These are phyloP conservation scores for Remersonia thermophila DNA, from an alignment of 2,329 filamentous ascomycete genomes.

Conservation along the genomic window DNA sequence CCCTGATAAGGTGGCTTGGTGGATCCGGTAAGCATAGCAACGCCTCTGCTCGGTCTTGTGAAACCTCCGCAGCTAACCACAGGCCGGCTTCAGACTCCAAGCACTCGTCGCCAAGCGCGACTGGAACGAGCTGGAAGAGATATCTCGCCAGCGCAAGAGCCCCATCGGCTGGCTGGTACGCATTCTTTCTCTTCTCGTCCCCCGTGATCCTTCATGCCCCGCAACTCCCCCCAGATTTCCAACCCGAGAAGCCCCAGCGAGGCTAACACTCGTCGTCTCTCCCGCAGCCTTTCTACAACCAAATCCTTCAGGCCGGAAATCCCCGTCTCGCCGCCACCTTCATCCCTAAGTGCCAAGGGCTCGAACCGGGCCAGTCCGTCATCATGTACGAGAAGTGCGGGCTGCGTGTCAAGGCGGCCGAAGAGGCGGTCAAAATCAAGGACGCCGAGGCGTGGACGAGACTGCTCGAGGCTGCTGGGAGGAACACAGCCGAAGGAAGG, in stretches of 20 bases:
- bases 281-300: constrained; percentile 80
- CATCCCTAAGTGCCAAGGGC: constrained; percentile 70
- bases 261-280: neutral
- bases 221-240: too few relatives aligned
- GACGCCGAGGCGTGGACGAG: constrained; percentile 64
- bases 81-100: constrained; percentile 48
- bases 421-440: constrained; percentile 76
- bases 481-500: constrained; percentile 49
- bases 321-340: constrained; percentile 73
- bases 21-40: constrained; percentile 48
- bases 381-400: constrained; percentile 97
- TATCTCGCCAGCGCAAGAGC: constrained; percentile 65
- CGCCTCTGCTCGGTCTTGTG: neutral
- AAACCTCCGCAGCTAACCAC: neutral
- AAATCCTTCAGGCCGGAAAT: constrained; percentile 79
- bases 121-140: constrained; percentile 86
- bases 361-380: constrained; percentile 58
- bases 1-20: constrained; percentile 80
- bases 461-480: constrained; percentile 61
- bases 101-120: constrained; percentile 82
- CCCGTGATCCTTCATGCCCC: neutral
- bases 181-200: constrained; percentile 9
- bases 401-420: constrained; percentile 74
- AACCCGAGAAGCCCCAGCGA: too few relatives aligned
- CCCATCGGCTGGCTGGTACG: constrained; percentile 93